A percentile compares a stretch with the other conserved stretches of the same genome.
These are phyloP conservation scores for Candida sp. DNA, from an alignment of 1,139 yeast genomes.

Conservation along the genomic window DNA sequence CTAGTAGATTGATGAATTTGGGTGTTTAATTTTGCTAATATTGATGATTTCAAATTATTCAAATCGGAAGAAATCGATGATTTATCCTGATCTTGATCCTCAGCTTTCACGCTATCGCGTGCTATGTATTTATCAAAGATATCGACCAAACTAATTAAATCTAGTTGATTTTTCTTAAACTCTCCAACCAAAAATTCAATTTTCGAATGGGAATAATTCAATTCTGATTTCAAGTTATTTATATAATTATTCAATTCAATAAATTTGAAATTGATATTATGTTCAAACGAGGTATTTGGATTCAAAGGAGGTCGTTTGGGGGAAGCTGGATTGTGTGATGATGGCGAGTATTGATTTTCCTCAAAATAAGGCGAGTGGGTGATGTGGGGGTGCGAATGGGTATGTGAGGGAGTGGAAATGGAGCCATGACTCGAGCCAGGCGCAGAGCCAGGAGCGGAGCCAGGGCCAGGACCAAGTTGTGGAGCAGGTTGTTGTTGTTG, in stretches of 20 bases:
- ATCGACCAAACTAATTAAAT: slow-evolving; percentile 48
- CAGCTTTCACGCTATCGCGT: too few relatives aligned
- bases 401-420: slow-evolving; percentile 2
- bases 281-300: slow-evolving; percentile 18
- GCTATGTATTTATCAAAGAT: slow-evolving; percentile 32
- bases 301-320: slow-evolving; percentile 12
- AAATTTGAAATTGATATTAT: slow-evolving; percentile 25
- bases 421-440: neutral
- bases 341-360: slow-evolving; percentile 2
- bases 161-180: slow-evolving; percentile 43
- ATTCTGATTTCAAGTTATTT: slow-evolving; percentile 25
- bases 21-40: neutral
- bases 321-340: slow-evolving; percentile 5
- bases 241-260: slow-evolving; percentile 40
- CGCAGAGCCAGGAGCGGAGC: neutral
- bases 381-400: slow-evolving; percentile 6
- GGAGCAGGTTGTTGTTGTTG: slow-evolving; percentile 8
- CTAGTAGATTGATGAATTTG: slow-evolving; percentile 6
- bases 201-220: slow-evolving; percentile 36
- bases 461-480: neutral
- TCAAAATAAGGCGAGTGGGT: slow-evolving; percentile 1
- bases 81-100: neutral
- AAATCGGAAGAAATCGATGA: neutral
- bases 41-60: neutral
- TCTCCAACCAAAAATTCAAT: slow-evolving; percentile 47